Evolutionary conservation across 2,329 filamentous ascomycete species (phyloP).

Genomic region (Scedosporium boydii): DNA sequence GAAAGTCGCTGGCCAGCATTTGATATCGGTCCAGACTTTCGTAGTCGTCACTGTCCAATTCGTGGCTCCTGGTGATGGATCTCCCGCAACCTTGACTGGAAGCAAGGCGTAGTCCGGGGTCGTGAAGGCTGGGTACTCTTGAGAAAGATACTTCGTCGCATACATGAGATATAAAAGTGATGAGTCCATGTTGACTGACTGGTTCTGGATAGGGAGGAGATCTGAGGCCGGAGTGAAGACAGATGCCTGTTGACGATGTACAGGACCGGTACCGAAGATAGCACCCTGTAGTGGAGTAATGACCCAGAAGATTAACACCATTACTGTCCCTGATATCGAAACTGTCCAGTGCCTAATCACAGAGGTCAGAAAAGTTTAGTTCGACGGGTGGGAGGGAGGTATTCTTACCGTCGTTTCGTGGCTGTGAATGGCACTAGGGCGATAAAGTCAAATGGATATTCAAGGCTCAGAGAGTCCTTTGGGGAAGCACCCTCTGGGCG

Average conservation of each 20-base stretch:
- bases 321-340: slow-evolving; percentile 33
- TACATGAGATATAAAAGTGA: slow-evolving; percentile 34
- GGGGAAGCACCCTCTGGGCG: slow-evolving; percentile 30
- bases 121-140: slow-evolving; percentile 33
- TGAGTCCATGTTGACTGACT: slow-evolving; percentile 17
- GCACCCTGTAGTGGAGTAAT: slow-evolving; percentile 46
- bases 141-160: slow-evolving; percentile 34
- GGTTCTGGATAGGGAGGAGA: slow-evolving; percentile 14
- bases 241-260: slow-evolving; percentile 13
- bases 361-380: slow-evolving; percentile 5
- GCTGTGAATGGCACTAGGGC: slow-evolving; percentile 21
- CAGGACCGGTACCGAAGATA: slow-evolving; percentile 33
- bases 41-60: slow-evolving; percentile 20
- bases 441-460: slow-evolving; percentile 38
- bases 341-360: slow-evolving; percentile 40
- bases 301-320: slow-evolving; percentile 43
- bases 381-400: neutral
- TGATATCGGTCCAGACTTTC: slow-evolving; percentile 24
- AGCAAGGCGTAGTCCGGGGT: slow-evolving; percentile 29
- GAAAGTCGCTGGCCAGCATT: slow-evolving; percentile 24
- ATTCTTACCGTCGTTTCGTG: neutral
- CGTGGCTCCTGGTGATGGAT: neutral
- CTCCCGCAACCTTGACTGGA: slow-evolving; percentile 25
- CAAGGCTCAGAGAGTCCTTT: slow-evolving; percentile 36
- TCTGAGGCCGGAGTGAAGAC: slow-evolving; percentile 7